These are phyloP conservation scores for Sarocladium brachiariae DNA, from an alignment of 2,329 filamentous ascomycete species.

Conservation along the genomic window DNA sequence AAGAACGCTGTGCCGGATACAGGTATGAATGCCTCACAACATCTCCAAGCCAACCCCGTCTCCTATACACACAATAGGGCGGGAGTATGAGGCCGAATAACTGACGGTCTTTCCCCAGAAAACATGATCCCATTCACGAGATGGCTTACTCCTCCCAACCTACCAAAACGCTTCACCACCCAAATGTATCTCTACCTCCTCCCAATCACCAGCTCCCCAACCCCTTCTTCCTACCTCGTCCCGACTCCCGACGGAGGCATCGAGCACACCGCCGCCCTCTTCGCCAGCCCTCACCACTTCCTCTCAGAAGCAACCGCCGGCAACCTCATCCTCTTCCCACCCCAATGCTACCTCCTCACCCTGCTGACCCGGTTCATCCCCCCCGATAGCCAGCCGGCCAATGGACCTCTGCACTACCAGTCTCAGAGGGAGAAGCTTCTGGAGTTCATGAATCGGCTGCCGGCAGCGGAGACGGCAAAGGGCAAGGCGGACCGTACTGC, in stretches of 20 bases:
- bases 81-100: too few species aligned
- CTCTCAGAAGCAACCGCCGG: conserved; percentile 54
- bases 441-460: conserved; percentile 41
- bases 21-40: conserved; percentile 38
- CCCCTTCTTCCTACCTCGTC: conserved; percentile 41
- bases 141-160: conserved; percentile 76
- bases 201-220: conserved; percentile 42
- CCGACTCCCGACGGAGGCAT: conserved; percentile 65
- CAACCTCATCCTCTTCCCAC: conserved; percentile 80
- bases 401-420: conserved; percentile 29
- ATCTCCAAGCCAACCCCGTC: too few species aligned
- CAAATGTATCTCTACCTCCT: conserved; percentile 97
- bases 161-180: conserved; percentile 76
- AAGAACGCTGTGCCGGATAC: conserved; percentile 58
- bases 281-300: conserved; percentile 66
- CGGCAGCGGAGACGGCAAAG: conserved; percentile 33
- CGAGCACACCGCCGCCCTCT: conserved; percentile 67
- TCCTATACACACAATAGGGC: too few species aligned
- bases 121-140: conserved; percentile 75
- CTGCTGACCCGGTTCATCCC: conserved; percentile 49
- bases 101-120: conserved; percentile 40
- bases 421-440: conserved; percentile 46
- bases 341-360: conserved; percentile 70
- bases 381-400: conserved; percentile 22
- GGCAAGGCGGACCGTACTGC: conserved; percentile 33